Percentiles rank a stretch among this genome's conserved stretches.
Evolutionary conservation across 345 rosid genomes (phyloP).

Genomic region (Brassica juncea): DNA sequence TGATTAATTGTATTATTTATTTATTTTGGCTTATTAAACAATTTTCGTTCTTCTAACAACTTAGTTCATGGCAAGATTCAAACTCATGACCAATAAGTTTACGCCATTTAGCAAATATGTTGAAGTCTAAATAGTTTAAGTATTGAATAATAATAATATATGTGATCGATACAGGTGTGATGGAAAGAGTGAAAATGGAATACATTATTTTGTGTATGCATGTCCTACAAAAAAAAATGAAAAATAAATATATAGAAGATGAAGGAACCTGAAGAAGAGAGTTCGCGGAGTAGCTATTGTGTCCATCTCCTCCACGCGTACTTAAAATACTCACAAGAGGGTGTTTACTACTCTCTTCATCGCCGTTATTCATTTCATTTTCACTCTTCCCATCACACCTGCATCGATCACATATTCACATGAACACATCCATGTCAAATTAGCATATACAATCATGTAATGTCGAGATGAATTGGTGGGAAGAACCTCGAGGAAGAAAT

Average conservation of each 20-base stretch:
- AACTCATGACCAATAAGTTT: too few relatives aligned
- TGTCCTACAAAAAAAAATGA: background rate
- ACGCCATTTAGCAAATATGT: background rate
- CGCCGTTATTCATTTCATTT: background rate
- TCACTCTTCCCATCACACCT: background rate
- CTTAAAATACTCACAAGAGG: background rate
- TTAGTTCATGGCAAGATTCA: too few relatives aligned
- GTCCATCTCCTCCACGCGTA: background rate
- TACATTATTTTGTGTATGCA: background rate
- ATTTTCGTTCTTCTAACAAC: too few relatives aligned
- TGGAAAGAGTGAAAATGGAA: background rate
- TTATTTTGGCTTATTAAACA: too few relatives aligned
- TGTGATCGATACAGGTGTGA: too few relatives aligned
- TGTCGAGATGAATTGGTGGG: background rate
- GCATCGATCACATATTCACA: background rate
- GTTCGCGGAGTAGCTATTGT: background rate
- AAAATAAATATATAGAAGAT: background rate
- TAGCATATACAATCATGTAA: background rate
- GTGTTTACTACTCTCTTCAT: background rate
- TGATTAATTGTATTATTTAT: too few relatives aligned
- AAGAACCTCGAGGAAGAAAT: background rate
- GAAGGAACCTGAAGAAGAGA: background rate
- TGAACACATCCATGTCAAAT: background rate
- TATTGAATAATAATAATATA: background rate
- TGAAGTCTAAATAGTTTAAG: background rate